Evolutionary conservation across 2,329 filamentous ascomycete species (phyloP).

Genomic region (Venturia oleaginea): DNA sequence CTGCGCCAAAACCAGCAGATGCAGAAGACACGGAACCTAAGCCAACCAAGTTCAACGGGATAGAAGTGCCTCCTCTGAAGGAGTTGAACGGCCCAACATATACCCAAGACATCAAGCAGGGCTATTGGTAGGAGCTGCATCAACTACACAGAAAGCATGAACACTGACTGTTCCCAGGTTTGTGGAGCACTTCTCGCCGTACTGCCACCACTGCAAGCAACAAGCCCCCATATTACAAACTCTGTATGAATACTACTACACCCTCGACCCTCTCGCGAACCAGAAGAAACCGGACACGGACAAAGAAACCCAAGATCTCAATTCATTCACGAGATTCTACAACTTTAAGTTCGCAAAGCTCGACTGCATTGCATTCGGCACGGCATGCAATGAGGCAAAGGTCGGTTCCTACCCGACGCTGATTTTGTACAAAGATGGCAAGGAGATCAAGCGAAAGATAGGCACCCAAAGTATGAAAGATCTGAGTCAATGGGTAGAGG

Average conservation of each 20-base stretch:
- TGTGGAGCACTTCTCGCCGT: slow-evolving; percentile 44
- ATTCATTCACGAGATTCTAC: slow-evolving; percentile 73
- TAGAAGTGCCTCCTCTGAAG: slow-evolving; percentile 55
- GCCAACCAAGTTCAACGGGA: slow-evolving; percentile 48
- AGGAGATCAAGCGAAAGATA: slow-evolving; percentile 51
- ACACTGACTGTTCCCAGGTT: slow-evolving; percentile 26
- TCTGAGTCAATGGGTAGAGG: slow-evolving; percentile 65
- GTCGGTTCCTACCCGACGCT: slow-evolving; percentile 69
- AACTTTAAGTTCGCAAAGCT: slow-evolving; percentile 79
- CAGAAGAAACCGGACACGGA: slow-evolving; percentile 34
- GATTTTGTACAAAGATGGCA: slow-evolving; percentile 69
- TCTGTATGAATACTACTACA: slow-evolving; percentile 90
- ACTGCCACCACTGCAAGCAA: slow-evolving; percentile 61
- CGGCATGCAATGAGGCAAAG: slow-evolving; percentile 61
- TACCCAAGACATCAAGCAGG: slow-evolving; percentile 50
- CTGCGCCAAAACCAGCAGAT: background rate
- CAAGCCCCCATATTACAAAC: slow-evolving; percentile 86
- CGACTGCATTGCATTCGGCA: slow-evolving; percentile 76
- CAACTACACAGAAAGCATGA: slow-evolving; percentile 8
- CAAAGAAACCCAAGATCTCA: slow-evolving; percentile 42
- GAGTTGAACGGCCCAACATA: slow-evolving; percentile 52
- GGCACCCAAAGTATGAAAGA: slow-evolving; percentile 59
- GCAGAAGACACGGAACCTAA: slow-evolving; percentile 8
- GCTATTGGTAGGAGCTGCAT: slow-evolving; percentile 51
- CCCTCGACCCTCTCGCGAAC: slow-evolving; percentile 38